phyloP scores from a whole-genome alignment of 164 flowering plant genomes.

The Berberis thunbergii region DNA sequence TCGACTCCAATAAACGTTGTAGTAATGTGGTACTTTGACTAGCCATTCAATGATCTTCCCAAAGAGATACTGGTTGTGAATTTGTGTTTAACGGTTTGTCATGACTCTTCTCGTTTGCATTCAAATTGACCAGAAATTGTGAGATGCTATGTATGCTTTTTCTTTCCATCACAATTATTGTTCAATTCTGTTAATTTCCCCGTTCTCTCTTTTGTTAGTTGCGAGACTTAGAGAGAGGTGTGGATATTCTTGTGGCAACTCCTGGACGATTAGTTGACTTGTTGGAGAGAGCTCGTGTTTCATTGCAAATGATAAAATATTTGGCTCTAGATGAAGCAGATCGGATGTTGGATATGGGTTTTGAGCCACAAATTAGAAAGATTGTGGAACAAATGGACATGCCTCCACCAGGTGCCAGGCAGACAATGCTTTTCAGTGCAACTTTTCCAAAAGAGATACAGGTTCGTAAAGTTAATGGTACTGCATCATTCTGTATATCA shows the following conservation, averaged over 20 bases:
- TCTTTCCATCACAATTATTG: too few species aligned
- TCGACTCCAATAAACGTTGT: too few species aligned
- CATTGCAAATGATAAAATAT: slow-evolving; percentile 51
- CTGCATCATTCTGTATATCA: not conserved
- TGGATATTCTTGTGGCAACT: slow-evolving; percentile 63
- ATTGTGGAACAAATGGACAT: slow-evolving; percentile 60
- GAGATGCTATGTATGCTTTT: too few species aligned
- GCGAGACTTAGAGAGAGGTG: slow-evolving; percentile 58
- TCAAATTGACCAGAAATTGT: too few species aligned
- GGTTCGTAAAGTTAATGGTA: slow-evolving; percentile 17
- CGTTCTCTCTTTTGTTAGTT: slow-evolving; percentile 19
- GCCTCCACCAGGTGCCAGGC: slow-evolving; percentile 51
- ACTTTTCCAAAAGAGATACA: slow-evolving; percentile 61
- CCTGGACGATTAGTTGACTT: slow-evolving; percentile 57
- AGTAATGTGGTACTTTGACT: too few species aligned
- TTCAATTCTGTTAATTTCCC: too few species aligned
- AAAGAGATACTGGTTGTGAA: too few species aligned
- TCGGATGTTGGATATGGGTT: slow-evolving; percentile 64
- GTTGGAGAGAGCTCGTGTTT: slow-evolving; percentile 54
- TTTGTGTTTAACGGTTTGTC: too few species aligned
- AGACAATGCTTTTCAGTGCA: slow-evolving; percentile 64
- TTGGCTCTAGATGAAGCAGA: slow-evolving; percentile 63
- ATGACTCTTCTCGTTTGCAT: too few species aligned
- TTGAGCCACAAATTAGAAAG: slow-evolving; percentile 59
- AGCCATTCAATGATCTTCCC: too few species aligned